phyloP scores from a whole-genome alignment of 1,284 basidiomycete species.

The Anthracocystis setariae region DNA sequence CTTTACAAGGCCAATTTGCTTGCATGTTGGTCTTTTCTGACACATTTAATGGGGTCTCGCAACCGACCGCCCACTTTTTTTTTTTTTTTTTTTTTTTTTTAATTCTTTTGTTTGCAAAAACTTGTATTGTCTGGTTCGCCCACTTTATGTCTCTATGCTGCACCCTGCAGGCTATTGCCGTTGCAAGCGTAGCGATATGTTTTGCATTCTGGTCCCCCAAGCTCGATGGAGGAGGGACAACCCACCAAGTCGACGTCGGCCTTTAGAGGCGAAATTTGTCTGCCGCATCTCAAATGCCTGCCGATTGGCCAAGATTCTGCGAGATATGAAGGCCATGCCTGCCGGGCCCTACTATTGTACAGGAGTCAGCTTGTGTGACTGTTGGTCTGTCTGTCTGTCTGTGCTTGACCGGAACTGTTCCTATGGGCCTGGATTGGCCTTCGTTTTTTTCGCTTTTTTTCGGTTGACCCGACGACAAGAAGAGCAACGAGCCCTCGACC shows the following conservation, averaged over 20 bases:
- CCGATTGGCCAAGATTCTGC: slow-evolving; percentile 49
- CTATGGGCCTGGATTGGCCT: background rate
- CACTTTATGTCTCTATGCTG: background rate
- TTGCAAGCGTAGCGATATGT: background rate
- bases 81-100: too few relatives aligned
- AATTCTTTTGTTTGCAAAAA: too few relatives aligned
- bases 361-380: slow-evolving; percentile 34
- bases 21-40: background rate
- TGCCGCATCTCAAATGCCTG: slow-evolving; percentile 41
- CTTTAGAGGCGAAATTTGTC: slow-evolving; percentile 12
- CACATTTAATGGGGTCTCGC: too few relatives aligned
- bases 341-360: slow-evolving; percentile 4
- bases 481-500: background rate
- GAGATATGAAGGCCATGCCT: slow-evolving; percentile 27
- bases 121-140: slow-evolving; percentile 1
- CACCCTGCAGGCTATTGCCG: background rate
- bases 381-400: background rate
- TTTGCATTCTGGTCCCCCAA: background rate
- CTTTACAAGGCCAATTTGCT: background rate
- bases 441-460: slow-evolving; percentile 25
- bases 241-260: slow-evolving; percentile 1
- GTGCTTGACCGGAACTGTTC: background rate
- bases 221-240: too few relatives aligned
- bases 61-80: background rate
- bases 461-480: slow-evolving; percentile 29